phyloP scores from a whole-genome alignment of 108 stramenopile species.

The Skeletonema marinoi region DNA sequence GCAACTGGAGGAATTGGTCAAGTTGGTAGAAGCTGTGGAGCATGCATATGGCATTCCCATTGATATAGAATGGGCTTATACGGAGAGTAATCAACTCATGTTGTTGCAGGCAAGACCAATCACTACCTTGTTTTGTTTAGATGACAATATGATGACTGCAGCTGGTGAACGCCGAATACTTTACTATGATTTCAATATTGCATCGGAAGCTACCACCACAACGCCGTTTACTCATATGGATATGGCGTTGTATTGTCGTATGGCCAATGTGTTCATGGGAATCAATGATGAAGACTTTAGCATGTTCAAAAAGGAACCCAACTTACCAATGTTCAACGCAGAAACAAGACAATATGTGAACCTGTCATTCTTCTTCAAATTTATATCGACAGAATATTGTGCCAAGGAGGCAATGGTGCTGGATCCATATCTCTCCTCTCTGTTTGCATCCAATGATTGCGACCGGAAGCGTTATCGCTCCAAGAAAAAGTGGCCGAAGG shows the following conservation, averaged over 20 bases:
- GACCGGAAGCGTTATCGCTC: slow-evolving; percentile 21
- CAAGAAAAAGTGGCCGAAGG: slow-evolving; percentile 12
- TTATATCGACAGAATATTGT: slow-evolving; percentile 16
- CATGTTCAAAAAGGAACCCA: slow-evolving; percentile 4
- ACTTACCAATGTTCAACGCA: slow-evolving; percentile 20
- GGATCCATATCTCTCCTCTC: slow-evolving; percentile 24
- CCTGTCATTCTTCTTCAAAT: slow-evolving; percentile 19
- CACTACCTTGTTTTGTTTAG: slow-evolving; percentile 27
- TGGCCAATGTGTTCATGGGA: not conserved
- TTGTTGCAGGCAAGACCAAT: slow-evolving; percentile 34
- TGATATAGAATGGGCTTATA: slow-evolving; percentile 30
- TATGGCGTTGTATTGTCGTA: slow-evolving; percentile 1
- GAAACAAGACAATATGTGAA: slow-evolving; percentile 30
- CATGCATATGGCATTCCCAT: slow-evolving; percentile 18
- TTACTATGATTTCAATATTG: slow-evolving; percentile 35
- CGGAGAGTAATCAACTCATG: not conserved
- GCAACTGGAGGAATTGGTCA: slow-evolving; percentile 9
- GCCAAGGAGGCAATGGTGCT: not conserved
- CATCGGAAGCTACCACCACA: slow-evolving; percentile 33
- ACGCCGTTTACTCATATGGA: slow-evolving; percentile 33
- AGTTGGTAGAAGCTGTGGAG: slow-evolving; percentile 13
- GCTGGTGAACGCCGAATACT: slow-evolving; percentile 20
- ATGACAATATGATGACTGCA: slow-evolving; percentile 33
- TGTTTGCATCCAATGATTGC: slow-evolving; percentile 24
- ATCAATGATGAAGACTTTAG: not conserved